These are phyloP conservation scores for Heliocybe sulcata DNA, from an alignment of 1,284 basidiomycete genomes.

Conservation along the genomic window DNA sequence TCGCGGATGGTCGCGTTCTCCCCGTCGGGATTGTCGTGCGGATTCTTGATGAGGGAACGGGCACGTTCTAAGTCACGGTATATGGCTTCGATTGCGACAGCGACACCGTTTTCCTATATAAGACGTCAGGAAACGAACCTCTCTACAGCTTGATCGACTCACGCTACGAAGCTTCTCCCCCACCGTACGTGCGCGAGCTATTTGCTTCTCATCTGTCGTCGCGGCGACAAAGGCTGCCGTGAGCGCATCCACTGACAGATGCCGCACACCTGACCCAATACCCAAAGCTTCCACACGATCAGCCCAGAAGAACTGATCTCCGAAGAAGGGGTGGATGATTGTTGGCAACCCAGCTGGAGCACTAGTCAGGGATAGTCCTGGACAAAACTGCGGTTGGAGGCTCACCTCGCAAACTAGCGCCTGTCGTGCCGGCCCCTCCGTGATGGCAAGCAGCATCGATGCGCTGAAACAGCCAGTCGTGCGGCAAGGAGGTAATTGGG, in stretches of 20 bases:
- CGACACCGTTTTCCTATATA: slow-evolving; percentile 80
- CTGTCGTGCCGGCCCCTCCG: slow-evolving; percentile 94
- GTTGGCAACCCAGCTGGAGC: slow-evolving; percentile 83
- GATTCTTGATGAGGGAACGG: slow-evolving; percentile 65
- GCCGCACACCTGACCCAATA: slow-evolving; percentile 80
- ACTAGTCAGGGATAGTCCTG: slow-evolving; percentile 9
- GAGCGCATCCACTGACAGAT: slow-evolving; percentile 74
- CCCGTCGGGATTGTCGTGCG: slow-evolving; percentile 29
- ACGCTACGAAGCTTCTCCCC: slow-evolving; percentile 83
- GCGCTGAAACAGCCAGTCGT: slow-evolving; percentile 93
- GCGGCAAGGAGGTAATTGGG: slow-evolving; percentile 83
- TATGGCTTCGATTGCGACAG: slow-evolving; percentile 84
- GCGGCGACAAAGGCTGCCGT: slow-evolving; percentile 74
- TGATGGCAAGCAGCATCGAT: slow-evolving; percentile 98
- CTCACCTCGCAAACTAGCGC: slow-evolving; percentile 84
- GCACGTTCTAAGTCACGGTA: slow-evolving; percentile 92
- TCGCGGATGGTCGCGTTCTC: slow-evolving; percentile 42
- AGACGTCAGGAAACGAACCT: slow-evolving; percentile 2
- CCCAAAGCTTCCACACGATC: slow-evolving; percentile 92
- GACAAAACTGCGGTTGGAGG: slow-evolving; percentile 5
- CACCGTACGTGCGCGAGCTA: slow-evolving; percentile 73
- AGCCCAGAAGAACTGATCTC: slow-evolving; percentile 97
- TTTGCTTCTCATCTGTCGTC: slow-evolving; percentile 84
- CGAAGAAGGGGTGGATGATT: slow-evolving; percentile 96
- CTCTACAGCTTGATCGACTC: slow-evolving; percentile 15